Evolutionary conservation across 257 asterid species (phyloP).

Genomic region (Salvia miltiorrhiza): DNA sequence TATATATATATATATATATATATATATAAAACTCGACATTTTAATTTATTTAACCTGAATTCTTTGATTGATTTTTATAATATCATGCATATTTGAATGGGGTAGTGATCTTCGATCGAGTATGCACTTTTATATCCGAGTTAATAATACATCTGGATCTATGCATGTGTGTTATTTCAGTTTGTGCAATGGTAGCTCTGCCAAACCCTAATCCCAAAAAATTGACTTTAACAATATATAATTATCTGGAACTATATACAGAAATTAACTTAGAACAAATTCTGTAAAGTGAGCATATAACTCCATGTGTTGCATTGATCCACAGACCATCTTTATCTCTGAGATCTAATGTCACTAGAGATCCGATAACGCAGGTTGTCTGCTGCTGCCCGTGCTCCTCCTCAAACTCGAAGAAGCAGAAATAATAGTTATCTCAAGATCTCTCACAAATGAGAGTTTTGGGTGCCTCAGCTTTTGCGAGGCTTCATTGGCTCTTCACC

Average conservation of each 20-base stretch:
- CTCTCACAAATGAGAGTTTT: too few relatives aligned
- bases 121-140: background rate
- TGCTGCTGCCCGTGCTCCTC: slow-evolving; percentile 20
- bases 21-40: too few relatives aligned
- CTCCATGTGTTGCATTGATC: slow-evolving; percentile 15
- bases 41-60: too few relatives aligned
- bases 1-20: too few relatives aligned
- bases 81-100: too few relatives aligned
- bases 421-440: too few relatives aligned
- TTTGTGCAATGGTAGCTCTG: background rate
- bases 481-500: too few relatives aligned
- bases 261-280: background rate
- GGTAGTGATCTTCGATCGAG: too few relatives aligned
- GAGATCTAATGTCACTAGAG: background rate
- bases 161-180: too few relatives aligned
- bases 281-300: background rate
- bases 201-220: slow-evolving; percentile 9
- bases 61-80: too few relatives aligned
- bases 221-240: background rate
- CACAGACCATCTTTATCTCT: slow-evolving; percentile 16
- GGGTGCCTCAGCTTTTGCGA: too few relatives aligned
- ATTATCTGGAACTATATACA: background rate
- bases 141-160: too few relatives aligned
- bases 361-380: background rate
- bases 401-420: slow-evolving; percentile 4